Percentiles rank a stretch among this genome's conserved stretches.
Conservation (phyloP, 1,284 basidiomycete species). For the Cystobasidium slooffiae region DNA sequence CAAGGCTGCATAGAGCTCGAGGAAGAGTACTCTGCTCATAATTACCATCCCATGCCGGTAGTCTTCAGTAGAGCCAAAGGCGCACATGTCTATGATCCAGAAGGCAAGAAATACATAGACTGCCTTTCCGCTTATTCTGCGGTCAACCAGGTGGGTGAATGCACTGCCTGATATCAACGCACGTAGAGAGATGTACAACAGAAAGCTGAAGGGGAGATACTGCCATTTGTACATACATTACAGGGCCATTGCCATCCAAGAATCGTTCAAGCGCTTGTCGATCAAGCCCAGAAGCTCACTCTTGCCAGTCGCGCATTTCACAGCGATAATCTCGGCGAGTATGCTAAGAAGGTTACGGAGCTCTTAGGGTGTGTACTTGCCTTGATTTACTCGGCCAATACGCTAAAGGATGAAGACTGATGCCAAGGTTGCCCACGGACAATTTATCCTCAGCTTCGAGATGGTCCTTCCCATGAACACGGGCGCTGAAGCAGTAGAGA, state of each 20-base stretch:
- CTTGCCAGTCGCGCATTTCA: constrained; percentile 96
- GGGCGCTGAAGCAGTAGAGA: constrained; percentile 97
- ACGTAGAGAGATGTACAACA: neutral
- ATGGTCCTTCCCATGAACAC: constrained; percentile 99
- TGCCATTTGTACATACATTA: neutral
- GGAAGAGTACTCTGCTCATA: constrained; percentile 81
- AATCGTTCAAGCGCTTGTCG: constrained; percentile 70
- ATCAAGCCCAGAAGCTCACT: constrained; percentile 87
- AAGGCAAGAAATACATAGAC: constrained; percentile 61
- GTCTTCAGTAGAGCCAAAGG: constrained; percentile 90
- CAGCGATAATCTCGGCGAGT: constrained; percentile 86
- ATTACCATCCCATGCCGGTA: constrained; percentile 93
- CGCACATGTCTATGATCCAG: constrained; percentile 60
- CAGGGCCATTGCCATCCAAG: constrained; percentile 93
- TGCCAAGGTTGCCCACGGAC: neutral
- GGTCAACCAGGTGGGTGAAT: constrained; percentile 58
- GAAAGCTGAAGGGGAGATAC: neutral
- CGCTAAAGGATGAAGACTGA: neutral
- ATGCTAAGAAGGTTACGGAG: constrained; percentile 81
- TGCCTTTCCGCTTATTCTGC: constrained; percentile 95
- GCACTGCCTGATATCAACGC: neutral
- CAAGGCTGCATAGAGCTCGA: constrained; percentile 79
- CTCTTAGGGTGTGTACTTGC: constrained; percentile 69
- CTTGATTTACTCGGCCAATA: neutral
- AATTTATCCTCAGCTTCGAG: constrained; percentile 53